Evolutionary conservation across 1,139 yeast species (phyloP).

Genomic region (Meyerozyma elateridarum): DNA sequence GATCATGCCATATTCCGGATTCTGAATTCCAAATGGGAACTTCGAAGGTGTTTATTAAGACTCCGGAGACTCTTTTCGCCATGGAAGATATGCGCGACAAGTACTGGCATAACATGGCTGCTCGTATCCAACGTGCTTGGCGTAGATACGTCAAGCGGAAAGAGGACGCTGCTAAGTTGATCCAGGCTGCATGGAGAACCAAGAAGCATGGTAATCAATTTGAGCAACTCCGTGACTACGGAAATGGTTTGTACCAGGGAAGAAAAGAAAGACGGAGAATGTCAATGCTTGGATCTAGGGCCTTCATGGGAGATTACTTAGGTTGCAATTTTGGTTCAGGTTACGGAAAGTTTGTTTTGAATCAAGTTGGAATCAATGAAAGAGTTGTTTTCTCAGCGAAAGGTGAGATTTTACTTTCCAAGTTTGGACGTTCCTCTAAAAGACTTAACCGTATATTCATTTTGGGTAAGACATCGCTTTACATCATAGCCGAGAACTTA

Average conservation of each 20-base stretch:
- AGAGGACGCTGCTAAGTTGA: conserved; percentile 79
- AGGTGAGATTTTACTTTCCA: conserved; percentile 77
- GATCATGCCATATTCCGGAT: conserved; percentile 74
- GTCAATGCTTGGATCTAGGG: conserved; percentile 83
- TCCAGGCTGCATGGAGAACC: conserved; percentile 84
- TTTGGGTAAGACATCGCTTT: conserved; percentile 57
- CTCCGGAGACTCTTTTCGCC: conserved; percentile 95
- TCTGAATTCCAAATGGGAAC: conserved; percentile 90
- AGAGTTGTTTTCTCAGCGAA: conserved; percentile 70
- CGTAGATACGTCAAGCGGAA: conserved; percentile 76
- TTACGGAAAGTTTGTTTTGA: conserved; percentile 62
- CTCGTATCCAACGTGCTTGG: conserved; percentile 96
- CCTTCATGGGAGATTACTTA: conserved; percentile 92
- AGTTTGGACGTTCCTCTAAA: conserved; percentile 89
- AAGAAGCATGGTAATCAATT: conserved; percentile 76
- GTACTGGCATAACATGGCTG: conserved; percentile 98
- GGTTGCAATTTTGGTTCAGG: conserved; percentile 75
- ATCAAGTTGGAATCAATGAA: conserved; percentile 67
- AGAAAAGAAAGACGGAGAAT: conserved; percentile 88
- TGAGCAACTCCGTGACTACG: conserved; percentile 80
- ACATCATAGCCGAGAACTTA: conserved; percentile 67
- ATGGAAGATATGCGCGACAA: conserved; percentile 94
- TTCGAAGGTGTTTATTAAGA: conserved; percentile 91
- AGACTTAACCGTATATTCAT: conserved; percentile 71
- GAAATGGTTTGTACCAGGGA: conserved; percentile 62